Evolutionary conservation across 805 yeast species (phyloP).

Genomic region (Kodamaea restingae): DNA sequence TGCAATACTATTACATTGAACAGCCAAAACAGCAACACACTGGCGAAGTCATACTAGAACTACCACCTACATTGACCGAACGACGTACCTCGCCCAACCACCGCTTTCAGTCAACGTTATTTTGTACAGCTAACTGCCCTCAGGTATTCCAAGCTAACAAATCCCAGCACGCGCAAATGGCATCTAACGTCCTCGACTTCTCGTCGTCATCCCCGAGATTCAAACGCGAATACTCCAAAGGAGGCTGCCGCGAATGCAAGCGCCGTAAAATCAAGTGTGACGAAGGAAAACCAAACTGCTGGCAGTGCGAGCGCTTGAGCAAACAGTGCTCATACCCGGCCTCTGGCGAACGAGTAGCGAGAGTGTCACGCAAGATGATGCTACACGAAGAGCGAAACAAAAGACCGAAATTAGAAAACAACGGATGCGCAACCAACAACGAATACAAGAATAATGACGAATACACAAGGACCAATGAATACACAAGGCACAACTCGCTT

Average conservation of each 20-base stretch:
- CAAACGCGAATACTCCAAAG: constrained; percentile 29
- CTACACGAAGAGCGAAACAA: not conserved
- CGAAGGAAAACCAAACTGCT: constrained; percentile 32
- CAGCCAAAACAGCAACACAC: too few species aligned
- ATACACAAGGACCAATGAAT: too few species aligned
- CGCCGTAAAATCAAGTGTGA: constrained; percentile 42
- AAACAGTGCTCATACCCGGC: constrained; percentile 36
- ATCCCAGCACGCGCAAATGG: too few species aligned
- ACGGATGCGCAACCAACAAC: too few species aligned
- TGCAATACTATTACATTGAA: too few species aligned
- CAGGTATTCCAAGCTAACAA: too few species aligned
- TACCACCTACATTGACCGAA: too few species aligned
- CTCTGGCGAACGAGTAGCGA: constrained; percentile 32
- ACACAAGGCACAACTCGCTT: not conserved
- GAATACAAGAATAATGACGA: too few species aligned
- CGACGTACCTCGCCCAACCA: too few species aligned
- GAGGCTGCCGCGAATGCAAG: constrained; percentile 42
- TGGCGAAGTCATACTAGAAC: too few species aligned
- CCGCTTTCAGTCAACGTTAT: too few species aligned
- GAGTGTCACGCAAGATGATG: constrained; percentile 21
- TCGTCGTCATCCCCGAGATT: constrained; percentile 6
- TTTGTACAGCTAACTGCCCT: too few species aligned
- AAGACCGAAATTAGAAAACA: not conserved
- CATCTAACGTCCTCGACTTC: constrained; percentile 14
- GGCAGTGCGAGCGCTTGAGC: constrained; percentile 31